Conservation (phyloP, 2,329 filamentous ascomycete species). For the Aureobasidium melanogenum region DNA sequence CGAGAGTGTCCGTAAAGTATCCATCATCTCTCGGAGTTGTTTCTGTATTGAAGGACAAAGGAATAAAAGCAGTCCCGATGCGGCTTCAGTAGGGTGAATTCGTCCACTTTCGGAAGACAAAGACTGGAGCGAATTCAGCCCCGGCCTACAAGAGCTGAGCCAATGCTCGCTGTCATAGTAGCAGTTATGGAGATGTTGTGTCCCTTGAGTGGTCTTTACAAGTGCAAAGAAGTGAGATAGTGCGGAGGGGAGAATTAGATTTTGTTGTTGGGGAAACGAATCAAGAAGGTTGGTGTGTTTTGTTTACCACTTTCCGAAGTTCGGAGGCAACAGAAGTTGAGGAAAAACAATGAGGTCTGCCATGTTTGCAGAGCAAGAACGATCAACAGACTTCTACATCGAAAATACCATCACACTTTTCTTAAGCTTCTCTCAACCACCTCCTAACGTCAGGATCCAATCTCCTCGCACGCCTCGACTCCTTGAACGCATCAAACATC, state of each 20-base stretch:
- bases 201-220: too few species aligned
- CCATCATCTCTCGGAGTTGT: too few species aligned
- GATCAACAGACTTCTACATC: neutral
- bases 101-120: neutral
- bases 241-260: too few species aligned
- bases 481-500: conserved; percentile 1
- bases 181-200: neutral
- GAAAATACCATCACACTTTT: neutral
- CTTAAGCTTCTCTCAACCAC: neutral
- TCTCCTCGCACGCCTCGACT: neutral
- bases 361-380: neutral
- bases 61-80: neutral
- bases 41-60: neutral
- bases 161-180: too few species aligned
- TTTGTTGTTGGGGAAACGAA: too few species aligned
- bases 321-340: too few species aligned
- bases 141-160: neutral
- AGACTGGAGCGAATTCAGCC: neutral
- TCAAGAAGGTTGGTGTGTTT: too few species aligned
- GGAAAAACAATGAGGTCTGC: too few species aligned
- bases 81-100: neutral
- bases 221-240: too few species aligned
- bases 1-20: too few species aligned
- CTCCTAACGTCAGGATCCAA: neutral
- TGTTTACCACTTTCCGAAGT: too few species aligned